Base-by-base conservation (phyloP, 192 early-diverging fungal species). In the Linnemannia hyalina region DNA sequence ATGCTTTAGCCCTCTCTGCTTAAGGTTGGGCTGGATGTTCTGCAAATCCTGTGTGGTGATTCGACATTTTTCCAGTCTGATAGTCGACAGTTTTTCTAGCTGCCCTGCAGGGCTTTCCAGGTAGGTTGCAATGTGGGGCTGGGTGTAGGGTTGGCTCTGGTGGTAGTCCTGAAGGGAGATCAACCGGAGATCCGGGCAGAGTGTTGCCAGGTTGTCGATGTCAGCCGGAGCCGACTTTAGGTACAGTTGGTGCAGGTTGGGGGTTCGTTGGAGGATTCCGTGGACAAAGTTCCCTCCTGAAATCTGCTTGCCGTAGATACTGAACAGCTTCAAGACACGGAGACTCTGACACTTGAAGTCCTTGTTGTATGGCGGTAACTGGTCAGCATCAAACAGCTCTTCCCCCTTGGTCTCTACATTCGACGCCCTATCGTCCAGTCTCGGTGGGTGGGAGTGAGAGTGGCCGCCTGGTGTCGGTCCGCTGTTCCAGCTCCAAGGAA, bases 121-220 rank as follows among this genome's bases (percentile, higher is more conserved):
- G 41, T 71, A 71, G 20, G 70, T 44, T 22, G 8, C 16, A 22
- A 77, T 32, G 3, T 10, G 15, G 7, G 65, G 76, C 20, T 47
- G n/a, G 7, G 76, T 2, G 29, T 42, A 57, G 35, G 49, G 6
- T 23, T 49, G 38, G n/a, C 32, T 5, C 1, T 18, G 9, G 35
- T 11, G 44, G 26, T 26, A n/a, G 20, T 52, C 60, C 36, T 80
- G 70, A 6, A 81, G 32, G 1, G 73, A 68, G 32, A 81, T 22
- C 3, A 26, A 32, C 22, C 38, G 23, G 11, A 81, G 47, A 11
- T 81, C 52, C 6, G 80, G 80, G 44, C 80, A 81, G 1, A 81
- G 46, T 22, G 35, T 54, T 29, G 73, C 72, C 29, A 81, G 41
- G 36, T 41, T 1, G 2, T 70, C 35, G 38, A 81, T 32, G 3